Evolutionary conservation across 805 yeast genomes (phyloP), one percentile per base, ranked within the genome.

Genomic region (Candida suzukii): DNA sequence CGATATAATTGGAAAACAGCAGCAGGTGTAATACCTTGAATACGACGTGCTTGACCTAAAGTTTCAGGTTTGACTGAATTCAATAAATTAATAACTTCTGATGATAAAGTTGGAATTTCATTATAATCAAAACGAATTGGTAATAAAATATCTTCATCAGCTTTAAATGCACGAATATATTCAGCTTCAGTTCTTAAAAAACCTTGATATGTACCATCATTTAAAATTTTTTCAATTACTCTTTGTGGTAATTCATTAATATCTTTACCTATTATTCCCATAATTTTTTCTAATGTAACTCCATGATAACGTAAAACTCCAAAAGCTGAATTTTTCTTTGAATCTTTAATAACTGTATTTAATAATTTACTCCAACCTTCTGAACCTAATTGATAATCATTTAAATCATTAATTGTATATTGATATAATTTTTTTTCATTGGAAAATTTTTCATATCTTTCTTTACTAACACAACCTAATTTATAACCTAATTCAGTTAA

Each of bases 21-120:
- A 0, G 96, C 91, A 0, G 98, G 96, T 0, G 98, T 91, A 2
- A 93, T 80, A 1, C 99, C 98, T 54, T 93, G 95, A 12, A 91
- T 83, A 50, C 98, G 71, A 57, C 95, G 73, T 0, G 98, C 98
- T 58, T 93, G 98, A 0, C 98, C 98, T 35, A 93, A 77, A 0
- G 97, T 93, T 41, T 77, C 76, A 0, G 99, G 99, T 46, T 85
- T 82, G 14, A 87, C 78, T 11, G 72, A 70, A 52, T 87, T 85
- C 41, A 93, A 66, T 11, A 84, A 63, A 16, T 67, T 68, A 42
- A 83, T 75, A 24, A 80, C 90, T 55, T 91, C 97, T 21, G 75
- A 70, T 2, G 95, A 84, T n/a, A 91, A 62, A 0, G 86, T 76
- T 16, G 76, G 70, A 39, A 82, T 50, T 13, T 66, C 54, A 12